Evolutionary conservation across 306 rosid species (phyloP).

Genomic region (Vigna radiata): DNA sequence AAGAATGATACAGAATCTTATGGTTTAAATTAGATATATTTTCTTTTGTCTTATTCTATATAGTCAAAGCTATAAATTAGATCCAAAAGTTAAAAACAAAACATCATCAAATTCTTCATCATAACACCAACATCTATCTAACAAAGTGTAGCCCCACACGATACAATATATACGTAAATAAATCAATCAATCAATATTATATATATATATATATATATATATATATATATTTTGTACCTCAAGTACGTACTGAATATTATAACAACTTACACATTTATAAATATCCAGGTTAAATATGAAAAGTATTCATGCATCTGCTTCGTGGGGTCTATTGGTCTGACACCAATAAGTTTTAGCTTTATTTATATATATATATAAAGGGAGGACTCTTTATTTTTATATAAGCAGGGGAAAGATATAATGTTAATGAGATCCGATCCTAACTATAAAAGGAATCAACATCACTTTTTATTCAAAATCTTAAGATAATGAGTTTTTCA

Average conservation of each 20-base stretch:
- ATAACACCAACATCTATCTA: too few relatives aligned
- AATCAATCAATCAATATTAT: too few relatives aligned
- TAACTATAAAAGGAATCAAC: too few relatives aligned
- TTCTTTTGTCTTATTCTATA: conserved; percentile 19
- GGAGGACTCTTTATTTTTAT: too few relatives aligned
- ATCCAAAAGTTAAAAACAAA: not conserved
- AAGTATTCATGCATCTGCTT: not conserved
- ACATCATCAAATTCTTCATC: not conserved
- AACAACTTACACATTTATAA: not conserved
- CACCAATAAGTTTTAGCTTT: not conserved
- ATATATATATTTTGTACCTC: too few relatives aligned
- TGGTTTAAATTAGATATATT: not conserved
- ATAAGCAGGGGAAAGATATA: too few relatives aligned
- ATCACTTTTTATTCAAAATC: too few relatives aligned
- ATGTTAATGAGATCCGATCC: too few relatives aligned
- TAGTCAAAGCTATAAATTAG: conserved; percentile 4
- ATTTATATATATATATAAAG: not conserved
- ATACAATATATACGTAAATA: too few relatives aligned
- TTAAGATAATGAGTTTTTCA: too few relatives aligned
- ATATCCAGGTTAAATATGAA: not conserved
- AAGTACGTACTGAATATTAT: not conserved
- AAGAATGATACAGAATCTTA: not conserved
- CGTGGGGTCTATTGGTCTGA: not conserved
- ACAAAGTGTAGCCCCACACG: too few relatives aligned
- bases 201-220: too few relatives aligned